Base-by-base conservation (phyloP, 345 rosid species). In the Cardamine chenopodiifolia region DNA sequence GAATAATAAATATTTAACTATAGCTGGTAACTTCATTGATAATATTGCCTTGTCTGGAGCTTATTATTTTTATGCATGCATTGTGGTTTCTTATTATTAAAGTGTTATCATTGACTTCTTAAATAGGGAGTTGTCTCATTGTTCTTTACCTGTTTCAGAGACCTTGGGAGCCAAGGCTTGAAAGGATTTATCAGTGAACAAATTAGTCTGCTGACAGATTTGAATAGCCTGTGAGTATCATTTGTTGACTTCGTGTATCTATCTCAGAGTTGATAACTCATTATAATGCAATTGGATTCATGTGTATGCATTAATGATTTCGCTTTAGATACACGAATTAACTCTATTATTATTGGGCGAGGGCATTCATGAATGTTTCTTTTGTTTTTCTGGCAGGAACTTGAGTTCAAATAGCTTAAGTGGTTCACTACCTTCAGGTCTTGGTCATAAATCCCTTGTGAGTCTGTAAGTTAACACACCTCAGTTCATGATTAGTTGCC, bases 81-180 rank as follows among this genome's bases (percentile, higher is more conserved):
- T 34, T n/a, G 60, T 53, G 32, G 8, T 47, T 66, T 66, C 52
- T 31, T 55, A 35, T 7, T 15, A 6, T 37, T 3, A 5, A 32
- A 28, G 45, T 72, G 23, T 62, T 20, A 37, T 73, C 34, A 64
- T 31, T 32, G 19, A 40, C 28, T 53, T 42, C 25, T 54, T 73
- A 14, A 10, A 7, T 12, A 45, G 20, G 15, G 50, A 56, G 39
- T 53, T 68, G 55, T 23, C 40, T 55, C 11, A 23, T 42, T 28
- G 4, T 50, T 25, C 15, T 75, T 42, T 49, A 35, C 49, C 12
- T 67, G 50, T 81, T 82, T 68, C 86, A 96, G 99, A 78, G 97
- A 96, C 81, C 96, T 96, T 52, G 91, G 86, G 70, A 89, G 90
- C 71, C 99, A 87, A 85, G 97, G 91, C 71, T 80, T 96, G 85